phyloP scores from a whole-genome alignment of 805 yeast species.

The Candida boidinii region DNA sequence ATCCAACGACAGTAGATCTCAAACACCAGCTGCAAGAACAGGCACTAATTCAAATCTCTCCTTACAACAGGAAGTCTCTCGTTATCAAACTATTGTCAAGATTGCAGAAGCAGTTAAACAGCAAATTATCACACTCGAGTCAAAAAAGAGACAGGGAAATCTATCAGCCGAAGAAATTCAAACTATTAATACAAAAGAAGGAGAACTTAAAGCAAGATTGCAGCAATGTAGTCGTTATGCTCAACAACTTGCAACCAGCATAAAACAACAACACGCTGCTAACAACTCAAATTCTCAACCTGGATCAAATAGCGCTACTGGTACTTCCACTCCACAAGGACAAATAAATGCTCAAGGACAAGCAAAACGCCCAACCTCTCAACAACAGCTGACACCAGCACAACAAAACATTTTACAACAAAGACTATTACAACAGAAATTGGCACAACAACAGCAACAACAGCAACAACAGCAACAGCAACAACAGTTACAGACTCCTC shows the following conservation, averaged over 20 bases:
- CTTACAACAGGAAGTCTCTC: slow-evolving; percentile 19
- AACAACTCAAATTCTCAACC: background rate
- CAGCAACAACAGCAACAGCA: slow-evolving; percentile 8
- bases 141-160: slow-evolving; percentile 34
- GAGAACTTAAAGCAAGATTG: slow-evolving; percentile 35
- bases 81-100: slow-evolving; percentile 34
- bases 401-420: background rate
- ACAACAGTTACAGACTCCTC: slow-evolving; percentile 6
- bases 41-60: slow-evolving; percentile 1
- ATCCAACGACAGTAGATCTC: slow-evolving; percentile 2
- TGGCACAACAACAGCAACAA: slow-evolving; percentile 9
- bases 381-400: background rate
- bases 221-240: slow-evolving; percentile 35
- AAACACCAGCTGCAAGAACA: slow-evolving; percentile 11
- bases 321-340: slow-evolving; percentile 1
- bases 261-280: slow-evolving; percentile 1
- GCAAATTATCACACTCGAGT: slow-evolving; percentile 41
- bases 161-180: slow-evolving; percentile 36
- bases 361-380: too few species aligned
- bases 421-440: slow-evolving; percentile 25
- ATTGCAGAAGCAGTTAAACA: slow-evolving; percentile 40
- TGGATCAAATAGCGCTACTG: slow-evolving; percentile 1
- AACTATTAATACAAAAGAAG: slow-evolving; percentile 39
- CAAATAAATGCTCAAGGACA: too few species aligned
- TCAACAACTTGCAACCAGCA: slow-evolving; percentile 29